Conservation (phyloP, 257 asterid species). For the Solanum chaucha region DNA sequence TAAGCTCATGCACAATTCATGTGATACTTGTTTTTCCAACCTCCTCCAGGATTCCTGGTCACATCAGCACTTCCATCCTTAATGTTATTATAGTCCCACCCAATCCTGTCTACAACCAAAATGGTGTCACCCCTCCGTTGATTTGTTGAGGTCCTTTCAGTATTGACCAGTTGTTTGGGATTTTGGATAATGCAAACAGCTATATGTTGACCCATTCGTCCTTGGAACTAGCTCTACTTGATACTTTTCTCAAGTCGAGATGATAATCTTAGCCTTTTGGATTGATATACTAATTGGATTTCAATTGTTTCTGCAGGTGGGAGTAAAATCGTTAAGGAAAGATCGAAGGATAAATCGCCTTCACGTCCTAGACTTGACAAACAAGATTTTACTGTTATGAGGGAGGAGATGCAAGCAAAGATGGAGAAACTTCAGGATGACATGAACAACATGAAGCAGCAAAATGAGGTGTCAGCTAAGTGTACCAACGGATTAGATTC, state of each 20-base stretch:
- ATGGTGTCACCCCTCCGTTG: background rate
- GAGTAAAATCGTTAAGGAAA: conserved; percentile 25
- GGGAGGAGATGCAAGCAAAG: conserved; percentile 56
- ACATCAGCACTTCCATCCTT: background rate
- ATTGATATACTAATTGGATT: background rate
- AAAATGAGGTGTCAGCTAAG: conserved; percentile 10
- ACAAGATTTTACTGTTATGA: conserved; percentile 18
- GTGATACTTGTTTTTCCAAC: background rate
- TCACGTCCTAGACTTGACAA: conserved; percentile 19
- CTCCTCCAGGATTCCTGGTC: background rate
- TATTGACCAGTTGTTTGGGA: background rate
- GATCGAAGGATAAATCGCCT: conserved; percentile 19
- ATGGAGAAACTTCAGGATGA: conserved; percentile 48
- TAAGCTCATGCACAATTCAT: background rate
- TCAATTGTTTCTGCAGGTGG: conserved; percentile 27
- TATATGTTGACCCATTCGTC: background rate
- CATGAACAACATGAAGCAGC: conserved; percentile 20
- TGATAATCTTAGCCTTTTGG: background rate
- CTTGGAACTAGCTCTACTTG: background rate
- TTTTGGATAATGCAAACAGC: background rate
- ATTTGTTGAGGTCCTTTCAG: background rate
- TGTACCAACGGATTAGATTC: conserved; percentile 23
- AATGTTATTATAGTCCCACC: background rate
- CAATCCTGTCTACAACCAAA: background rate
- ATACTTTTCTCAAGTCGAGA: background rate